Evolutionary conservation across 2,329 filamentous ascomycete species (phyloP), one percentile per base, ranked within the genome.

Genomic region (Colletotrichum cordylinicola): DNA sequence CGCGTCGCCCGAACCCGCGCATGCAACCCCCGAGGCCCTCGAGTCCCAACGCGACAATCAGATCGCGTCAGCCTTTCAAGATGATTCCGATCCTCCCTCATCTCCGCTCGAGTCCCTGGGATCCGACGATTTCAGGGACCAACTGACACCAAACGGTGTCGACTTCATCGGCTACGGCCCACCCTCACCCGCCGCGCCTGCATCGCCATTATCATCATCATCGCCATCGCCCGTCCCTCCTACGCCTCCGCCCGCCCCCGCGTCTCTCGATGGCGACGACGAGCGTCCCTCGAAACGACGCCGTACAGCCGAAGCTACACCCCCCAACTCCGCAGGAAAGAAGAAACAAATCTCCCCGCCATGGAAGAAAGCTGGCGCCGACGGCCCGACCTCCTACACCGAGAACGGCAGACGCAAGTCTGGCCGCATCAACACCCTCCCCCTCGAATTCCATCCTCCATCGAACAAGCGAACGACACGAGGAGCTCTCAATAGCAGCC

Each of bases 351-450:
- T 90, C 76, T 98, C 96, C 78, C 97, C 97, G 78, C 97, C 97
- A 27, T 99, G 97, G 97, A 98, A 97, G 87, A 95, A 92, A 81
- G 91, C 94, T 77, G 91, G 91, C 75, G 95, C 94, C 55, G 94
- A 98, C 33, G 97, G 97, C 0, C 97, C 97, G 27, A 97, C 96
- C 5, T 94, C 94, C 1, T 96, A 98, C 82, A 91, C 94, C 61
- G 91, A 90, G 86, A 94, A 90, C 90, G 95, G 94, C 65, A 90
- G 90, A 78, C 90, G 92, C 76, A 93, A 92, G 81, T 94, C 92
- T 27, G 91, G 91, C 55, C 90, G 92, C 76, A 91, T 92, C 80
- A 93, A 94, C 81, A 82, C 83, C 4, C 80, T 92, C 16, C 90
- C 91, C 21, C 76, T 90, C 35, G 90, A 92, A 76, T 79, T 90